Conservation (phyloP, 345 rosid species). For the Camelina laxa region DNA sequence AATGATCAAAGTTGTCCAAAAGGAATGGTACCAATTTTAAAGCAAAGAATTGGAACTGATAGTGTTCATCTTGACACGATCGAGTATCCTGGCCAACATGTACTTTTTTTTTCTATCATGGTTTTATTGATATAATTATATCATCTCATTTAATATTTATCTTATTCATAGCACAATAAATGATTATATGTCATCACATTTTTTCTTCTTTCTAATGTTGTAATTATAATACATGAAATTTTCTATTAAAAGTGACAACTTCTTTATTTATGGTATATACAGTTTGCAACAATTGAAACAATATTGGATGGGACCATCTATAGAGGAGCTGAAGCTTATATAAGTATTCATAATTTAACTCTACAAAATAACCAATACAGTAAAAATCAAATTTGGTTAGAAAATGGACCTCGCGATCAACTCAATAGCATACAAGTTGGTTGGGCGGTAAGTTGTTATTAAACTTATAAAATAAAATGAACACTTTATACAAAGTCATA, state of each 20-base stretch:
- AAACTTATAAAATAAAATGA: no score
- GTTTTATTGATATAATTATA: no score
- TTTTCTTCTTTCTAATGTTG: no score
- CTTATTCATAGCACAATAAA: no score
- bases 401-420: no score
- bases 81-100: constrained; percentile 10
- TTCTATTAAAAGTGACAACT: no score
- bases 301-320: background rate
- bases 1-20: no score
- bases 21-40: constrained; percentile 15
- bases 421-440: no score
- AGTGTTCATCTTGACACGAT: background rate
- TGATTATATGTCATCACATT: no score
- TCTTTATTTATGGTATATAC: background rate
- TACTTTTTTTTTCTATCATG: background rate
- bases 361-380: background rate
- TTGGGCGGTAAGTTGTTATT: no score
- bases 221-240: no score
- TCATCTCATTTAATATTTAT: no score
- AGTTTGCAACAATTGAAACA: constrained; percentile 30
- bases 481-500: background rate
- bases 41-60: background rate
- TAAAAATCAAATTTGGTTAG: background rate
- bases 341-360: constrained; percentile 16
- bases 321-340: constrained; percentile 27